These are phyloP conservation scores for Metschnikowia cubensis DNA, from an alignment of 805 yeast genomes.

Conservation along the genomic window DNA sequence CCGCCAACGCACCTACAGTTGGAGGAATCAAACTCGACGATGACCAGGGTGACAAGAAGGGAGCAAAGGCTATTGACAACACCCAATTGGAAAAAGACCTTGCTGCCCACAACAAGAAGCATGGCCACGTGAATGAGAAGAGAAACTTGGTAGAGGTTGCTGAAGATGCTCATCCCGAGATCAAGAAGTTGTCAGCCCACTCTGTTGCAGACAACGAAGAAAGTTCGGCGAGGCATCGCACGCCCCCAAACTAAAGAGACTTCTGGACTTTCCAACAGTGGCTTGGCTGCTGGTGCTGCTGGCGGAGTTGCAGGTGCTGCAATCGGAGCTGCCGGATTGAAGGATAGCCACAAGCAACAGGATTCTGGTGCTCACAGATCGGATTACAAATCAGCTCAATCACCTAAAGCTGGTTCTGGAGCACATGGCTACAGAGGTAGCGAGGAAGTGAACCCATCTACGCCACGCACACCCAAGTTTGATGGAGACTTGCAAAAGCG, in stretches of 20 bases:
- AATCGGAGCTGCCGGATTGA: conserved; percentile 15
- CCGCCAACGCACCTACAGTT: neutral
- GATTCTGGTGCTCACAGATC: too few species aligned
- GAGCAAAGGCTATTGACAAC: conserved; percentile 10
- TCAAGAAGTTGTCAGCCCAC: conserved; percentile 18
- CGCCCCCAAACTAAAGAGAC: conserved; percentile 6
- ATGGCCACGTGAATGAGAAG: conserved; percentile 20
- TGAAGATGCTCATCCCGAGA: conserved; percentile 19
- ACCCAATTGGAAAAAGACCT: conserved; percentile 22
- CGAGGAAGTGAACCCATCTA: neutral
- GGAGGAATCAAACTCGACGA: conserved; percentile 3
- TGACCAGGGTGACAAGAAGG: conserved; percentile 5
- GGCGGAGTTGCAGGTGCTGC: conserved; percentile 7
- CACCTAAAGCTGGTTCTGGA: neutral
- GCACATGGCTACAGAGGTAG: neutral
- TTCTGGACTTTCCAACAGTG: conserved; percentile 3
- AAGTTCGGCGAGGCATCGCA: conserved; percentile 8
- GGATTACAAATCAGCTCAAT: neutral
- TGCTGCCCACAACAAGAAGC: conserved; percentile 27
- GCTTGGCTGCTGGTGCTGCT: neutral
- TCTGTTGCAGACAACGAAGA: conserved; percentile 3
- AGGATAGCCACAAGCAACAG: conserved; percentile 3
- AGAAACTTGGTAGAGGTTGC: conserved; percentile 28
- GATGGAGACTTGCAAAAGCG: conserved; percentile 4
- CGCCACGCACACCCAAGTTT: neutral